A percentile compares a stretch with the other conserved stretches of the same genome.
These are phyloP conservation scores for Candida cerambycidarum DNA, from an alignment of 805 yeast genomes.

Conservation along the genomic window DNA sequence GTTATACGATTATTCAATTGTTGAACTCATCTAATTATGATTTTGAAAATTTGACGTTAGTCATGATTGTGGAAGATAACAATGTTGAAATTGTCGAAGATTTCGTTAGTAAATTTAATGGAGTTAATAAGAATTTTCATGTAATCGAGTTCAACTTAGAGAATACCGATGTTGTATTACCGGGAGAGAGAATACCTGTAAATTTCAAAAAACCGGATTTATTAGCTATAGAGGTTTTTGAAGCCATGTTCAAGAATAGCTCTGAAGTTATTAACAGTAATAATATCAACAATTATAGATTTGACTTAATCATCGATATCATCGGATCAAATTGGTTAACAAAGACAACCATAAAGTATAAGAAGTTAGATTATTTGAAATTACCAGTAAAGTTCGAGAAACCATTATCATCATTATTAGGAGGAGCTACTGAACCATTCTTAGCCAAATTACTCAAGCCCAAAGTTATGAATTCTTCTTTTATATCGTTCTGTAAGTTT, in stretches of 20 bases:
- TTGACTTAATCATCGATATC: constrained; percentile 40
- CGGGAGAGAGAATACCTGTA: constrained; percentile 34
- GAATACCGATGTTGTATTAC: constrained; percentile 34
- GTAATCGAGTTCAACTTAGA: constrained; percentile 34
- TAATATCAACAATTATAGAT: constrained; percentile 26
- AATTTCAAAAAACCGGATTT: constrained; percentile 38
- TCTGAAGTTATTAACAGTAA: constrained; percentile 18
- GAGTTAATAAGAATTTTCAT: constrained; percentile 21
- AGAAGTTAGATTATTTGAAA: constrained; percentile 27
- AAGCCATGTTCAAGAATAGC: constrained; percentile 27
- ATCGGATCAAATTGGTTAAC: constrained; percentile 42
- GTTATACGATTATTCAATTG: constrained; percentile 34
- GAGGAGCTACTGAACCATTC: constrained; percentile 33
- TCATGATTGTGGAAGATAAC: constrained; percentile 30
- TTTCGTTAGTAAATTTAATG: constrained; percentile 21
- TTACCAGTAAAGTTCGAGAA: constrained; percentile 26
- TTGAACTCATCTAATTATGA: constrained; percentile 29
- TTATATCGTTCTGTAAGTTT: constrained; percentile 38
- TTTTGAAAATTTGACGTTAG: constrained; percentile 26
- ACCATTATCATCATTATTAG: constrained; percentile 23
- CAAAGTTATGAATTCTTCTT: constrained; percentile 29
- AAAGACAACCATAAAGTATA: constrained; percentile 25
- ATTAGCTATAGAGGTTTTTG: constrained; percentile 38
- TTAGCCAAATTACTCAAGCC: constrained; percentile 38
- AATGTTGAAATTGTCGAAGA: constrained; percentile 13